Base-by-base conservation (phyloP, 2,329 filamentous ascomycete species). In the Furcasterigmium furcatum region DNA sequence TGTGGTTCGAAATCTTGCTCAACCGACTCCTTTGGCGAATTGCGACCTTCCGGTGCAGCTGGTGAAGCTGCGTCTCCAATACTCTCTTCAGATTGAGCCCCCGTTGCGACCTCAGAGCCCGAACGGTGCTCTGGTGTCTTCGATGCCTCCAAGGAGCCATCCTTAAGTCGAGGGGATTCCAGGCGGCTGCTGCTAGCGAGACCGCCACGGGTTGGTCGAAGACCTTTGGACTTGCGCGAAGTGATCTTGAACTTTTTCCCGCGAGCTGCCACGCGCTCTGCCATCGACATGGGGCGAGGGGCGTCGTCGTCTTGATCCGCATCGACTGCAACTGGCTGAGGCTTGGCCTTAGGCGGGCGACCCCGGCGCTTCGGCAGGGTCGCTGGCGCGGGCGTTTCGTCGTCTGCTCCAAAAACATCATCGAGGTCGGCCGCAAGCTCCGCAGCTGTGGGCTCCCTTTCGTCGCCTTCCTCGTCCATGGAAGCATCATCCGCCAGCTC, bases 161-260 rank as follows among this genome's bases (percentile, higher is more conserved):
- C n/a, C n/a, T n/a, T n/a, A n/a, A n/a, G n/a, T n/a, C n/a, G n/a
- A n/a, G n/a, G n/a, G n/a, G n/a, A n/a, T n/a, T n/a, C n/a, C n/a
- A n/a, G n/a, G n/a, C 40, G 20, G 10, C 40, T 42, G 27, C 29
- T 32, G 19, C 16, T 18, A 16, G n/a, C 21, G 9, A 18, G 20
- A 9, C 40, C 40, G 19, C 40, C 40, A 12, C 40, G 18, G 2
- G 40, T 30, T 8, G 29, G 29, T 8, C 29, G 40, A 16, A 19
- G 6, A 35, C 35, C 40, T 18, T 42, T 43, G 14, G 43, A 40
- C 24, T 44, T 70, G 13, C 65, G 63, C 45, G 62, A 61, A 19
- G 66, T 63, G 38, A 81, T 80, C 59, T 71, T 78, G 51, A 82
- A 71, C 43, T 69, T 73, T 58, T 71, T 80, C 10, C 77, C 78